Base-by-base conservation (phyloP, 768 basidiomycete species). In the Tylopilus rubrobrunneus region DNA sequence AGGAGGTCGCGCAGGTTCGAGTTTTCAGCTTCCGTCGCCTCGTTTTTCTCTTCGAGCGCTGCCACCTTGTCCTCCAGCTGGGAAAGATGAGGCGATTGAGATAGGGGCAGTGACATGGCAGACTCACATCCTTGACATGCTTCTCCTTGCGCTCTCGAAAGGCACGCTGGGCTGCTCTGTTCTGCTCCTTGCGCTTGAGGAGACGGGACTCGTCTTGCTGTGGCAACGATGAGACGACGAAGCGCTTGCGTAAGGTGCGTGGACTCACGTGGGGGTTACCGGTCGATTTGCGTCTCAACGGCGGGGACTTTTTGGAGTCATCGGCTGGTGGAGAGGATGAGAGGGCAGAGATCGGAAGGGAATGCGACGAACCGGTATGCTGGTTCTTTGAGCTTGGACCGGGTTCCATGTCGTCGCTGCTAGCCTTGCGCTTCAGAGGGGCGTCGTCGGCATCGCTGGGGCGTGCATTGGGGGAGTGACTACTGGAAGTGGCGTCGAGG, bases 81-180 rank as follows among this genome's bases (percentile, higher is more conserved):
- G 19, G 28, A 31, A 28, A 29, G 27, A 33, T 50, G 52, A 54
- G 60, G 48, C 45, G 14, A 9, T 28, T 21, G 48, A 53, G 57
- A 57, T 41, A 52, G 45, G 59, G 49, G 58, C 12, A 21, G 37
- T 41, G 31, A 5, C 7, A 27, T 17, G 1, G 15, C 10, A 27
- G 9, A 79, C 92, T 75, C 65, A 97, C 94, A 68, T 97, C 94
- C 67, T 92, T 93, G 59, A 98, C 92, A 69, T 97, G 94, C 64
- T 91, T 92, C 74, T 99, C 96, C 73, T 98, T 95, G 56, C 96
- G 81, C 71, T 98, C 97, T 51, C 96, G 78, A 76, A 99, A 99
- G 1, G 96, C 96, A 49, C 96, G 85, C 71, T 99, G 97, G 7
- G 96, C 96, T 4, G 94, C 93, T 51, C 96, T 80, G 63, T 99